Base-by-base conservation (phyloP, 192 early-diverging fungal genomes). In the Piromyces sp. region DNA sequence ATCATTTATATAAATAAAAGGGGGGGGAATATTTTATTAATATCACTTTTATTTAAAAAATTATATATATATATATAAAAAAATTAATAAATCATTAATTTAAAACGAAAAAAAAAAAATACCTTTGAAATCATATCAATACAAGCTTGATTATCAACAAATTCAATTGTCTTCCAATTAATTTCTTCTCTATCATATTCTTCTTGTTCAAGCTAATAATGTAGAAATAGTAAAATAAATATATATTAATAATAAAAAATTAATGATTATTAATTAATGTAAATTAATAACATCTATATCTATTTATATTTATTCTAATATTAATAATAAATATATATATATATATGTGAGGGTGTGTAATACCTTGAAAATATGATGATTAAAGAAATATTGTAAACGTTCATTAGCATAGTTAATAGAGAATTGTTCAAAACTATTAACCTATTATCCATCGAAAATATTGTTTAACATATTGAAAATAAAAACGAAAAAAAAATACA, bases 381-480 rank as follows among this genome's bases (percentile, higher is more conserved):
- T 90, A 85, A 90, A 88, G 81, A 88, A 88, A 79, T 88, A 85
- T 68, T 88, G 87, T 19, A 90, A 84, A 79, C 89, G 88, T 80
- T 88, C 87, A 58, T 88, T 88, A 28, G 87, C 89, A 58, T 85
- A 88, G 79, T 88, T 88, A 78, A 88, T 88, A 79, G 87, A 88
- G 68, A 88, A 86, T 87, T 90, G 89, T 80, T 90, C 89, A 82
- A 90, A 90, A 86, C 88, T 90, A 80, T 90, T 90, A 30, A 87
- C 30, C 85, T 89, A 83, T 30, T 33, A 33, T 33, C n/a, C n/a
- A n/a, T n/a, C n/a, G n/a, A n/a, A n/a, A n/a, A n/a, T n/a, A n/a
- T n/a, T n/a, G n/a, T n/a, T n/a, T n/a, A n/a, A n/a, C n/a, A n/a
- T n/a, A n/a, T n/a, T n/a, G n/a, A n/a, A n/a, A n/a, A n/a, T n/a